These are phyloP conservation scores for Suillus brevipes DNA, from an alignment of 768 basidiomycete genomes.

Conservation along the genomic window DNA sequence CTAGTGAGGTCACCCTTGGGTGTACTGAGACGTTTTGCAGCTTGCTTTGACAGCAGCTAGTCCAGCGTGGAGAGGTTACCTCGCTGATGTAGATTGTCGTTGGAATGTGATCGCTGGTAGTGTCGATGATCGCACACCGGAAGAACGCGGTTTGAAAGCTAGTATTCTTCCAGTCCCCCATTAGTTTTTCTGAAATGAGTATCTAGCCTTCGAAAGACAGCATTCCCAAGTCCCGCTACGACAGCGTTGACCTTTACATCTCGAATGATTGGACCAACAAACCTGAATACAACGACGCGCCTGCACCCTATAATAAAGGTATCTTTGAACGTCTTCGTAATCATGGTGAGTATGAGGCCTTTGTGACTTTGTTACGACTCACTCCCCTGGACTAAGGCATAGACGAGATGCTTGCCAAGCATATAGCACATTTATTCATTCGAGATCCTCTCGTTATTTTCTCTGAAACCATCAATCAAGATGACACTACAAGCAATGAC, in stretches of 20 bases:
- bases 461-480: constrained; percentile 90
- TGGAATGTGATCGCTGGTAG: constrained; percentile 99
- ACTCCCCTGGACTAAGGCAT: constrained; percentile 53
- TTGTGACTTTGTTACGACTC: constrained; percentile 1
- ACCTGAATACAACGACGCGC: constrained; percentile 91
- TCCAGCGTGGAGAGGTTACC: constrained; percentile 91
- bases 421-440: constrained; percentile 94
- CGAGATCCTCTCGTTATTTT: constrained; percentile 96
- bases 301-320: constrained; percentile 72
- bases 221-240: constrained; percentile 97
- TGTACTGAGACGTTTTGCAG: constrained; percentile 43
- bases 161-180: constrained; percentile 11
- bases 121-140: constrained; percentile 94
- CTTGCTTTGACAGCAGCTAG: constrained; percentile 93
- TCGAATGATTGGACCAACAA: constrained; percentile 85
- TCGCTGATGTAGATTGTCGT: constrained; percentile 95
- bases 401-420: constrained; percentile 84
- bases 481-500: constrained; percentile 83
- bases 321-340: constrained; percentile 73
- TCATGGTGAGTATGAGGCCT: constrained; percentile 55
- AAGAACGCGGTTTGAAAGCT: constrained; percentile 89
- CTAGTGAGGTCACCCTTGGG: background rate
- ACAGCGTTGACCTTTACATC: constrained; percentile 92
- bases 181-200: constrained; percentile 8
- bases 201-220: constrained; percentile 74